Conservation (phyloP, 495 filamentous ascomycete genomes). For the Haplographium delicatum region DNA sequence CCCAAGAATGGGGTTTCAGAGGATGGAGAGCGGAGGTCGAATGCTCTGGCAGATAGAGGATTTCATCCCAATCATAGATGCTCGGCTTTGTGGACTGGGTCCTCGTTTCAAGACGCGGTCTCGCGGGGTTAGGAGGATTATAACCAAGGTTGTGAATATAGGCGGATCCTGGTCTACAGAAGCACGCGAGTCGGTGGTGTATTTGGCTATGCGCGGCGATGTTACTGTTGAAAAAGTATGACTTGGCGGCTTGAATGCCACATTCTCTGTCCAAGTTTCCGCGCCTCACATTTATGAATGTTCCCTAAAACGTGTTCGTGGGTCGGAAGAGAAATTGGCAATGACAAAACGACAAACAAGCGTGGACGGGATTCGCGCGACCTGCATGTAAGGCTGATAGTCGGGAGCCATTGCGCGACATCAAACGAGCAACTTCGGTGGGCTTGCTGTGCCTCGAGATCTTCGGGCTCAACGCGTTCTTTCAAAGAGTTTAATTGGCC, state of each 20-base stretch:
- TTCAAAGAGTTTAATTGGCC: slow-evolving; percentile 1
- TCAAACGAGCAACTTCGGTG: background rate
- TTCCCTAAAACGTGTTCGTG: slow-evolving; percentile 7
- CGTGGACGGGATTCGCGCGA: slow-evolving; percentile 18
- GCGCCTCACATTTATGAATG: slow-evolving; percentile 8
- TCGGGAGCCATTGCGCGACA: background rate
- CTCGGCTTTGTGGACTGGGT: slow-evolving; percentile 15
- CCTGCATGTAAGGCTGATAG: slow-evolving; percentile 25
- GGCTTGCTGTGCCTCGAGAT: slow-evolving; percentile 1
- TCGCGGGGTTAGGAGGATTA: slow-evolving; percentile 22
- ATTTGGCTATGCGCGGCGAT: background rate
- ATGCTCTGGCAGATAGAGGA: slow-evolving; percentile 13
- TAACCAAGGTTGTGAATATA: slow-evolving; percentile 24
- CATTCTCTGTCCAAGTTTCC: slow-evolving; percentile 11
- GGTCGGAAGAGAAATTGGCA: slow-evolving; percentile 24
- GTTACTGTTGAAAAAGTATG: background rate
- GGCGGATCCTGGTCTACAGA: slow-evolving; percentile 14
- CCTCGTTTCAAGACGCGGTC: slow-evolving; percentile 24
- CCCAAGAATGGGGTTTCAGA: slow-evolving; percentile 11
- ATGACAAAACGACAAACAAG: slow-evolving; percentile 27
- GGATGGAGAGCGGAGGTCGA: slow-evolving; percentile 18
- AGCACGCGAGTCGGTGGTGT: slow-evolving; percentile 17
- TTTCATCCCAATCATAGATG: slow-evolving; percentile 23
- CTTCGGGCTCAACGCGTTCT: slow-evolving; percentile 3
- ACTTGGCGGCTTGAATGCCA: slow-evolving; percentile 8